phyloP scores from a whole-genome alignment of 1,284 basidiomycete genomes.

The Moniliophthora roreri region DNA sequence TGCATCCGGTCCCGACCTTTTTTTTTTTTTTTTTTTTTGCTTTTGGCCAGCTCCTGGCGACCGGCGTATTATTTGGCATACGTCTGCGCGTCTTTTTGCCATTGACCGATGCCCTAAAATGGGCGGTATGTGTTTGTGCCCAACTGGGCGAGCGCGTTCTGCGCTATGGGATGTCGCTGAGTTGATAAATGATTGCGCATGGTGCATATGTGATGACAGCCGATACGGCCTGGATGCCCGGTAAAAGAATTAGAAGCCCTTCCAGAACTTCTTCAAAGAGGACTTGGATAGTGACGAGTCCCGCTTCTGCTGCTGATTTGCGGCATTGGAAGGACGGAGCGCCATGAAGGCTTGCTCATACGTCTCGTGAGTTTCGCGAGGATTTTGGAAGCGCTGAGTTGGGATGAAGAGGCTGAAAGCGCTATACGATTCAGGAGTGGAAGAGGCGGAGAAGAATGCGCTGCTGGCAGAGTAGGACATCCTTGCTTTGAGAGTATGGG shows the following conservation, averaged over 20 bases:
- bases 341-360: constrained; percentile 30
- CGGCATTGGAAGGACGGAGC: constrained; percentile 24
- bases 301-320: not conserved
- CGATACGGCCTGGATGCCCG: not conserved
- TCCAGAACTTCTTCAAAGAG: constrained; percentile 5
- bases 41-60: too few species aligned
- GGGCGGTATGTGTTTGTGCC: too few species aligned
- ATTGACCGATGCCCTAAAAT: too few species aligned
- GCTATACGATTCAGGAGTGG: constrained; percentile 23
- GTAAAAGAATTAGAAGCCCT: not conserved
- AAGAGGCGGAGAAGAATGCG: constrained; percentile 19
- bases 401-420: constrained; percentile 21
- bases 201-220: not conserved
- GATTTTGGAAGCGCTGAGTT: constrained; percentile 11
- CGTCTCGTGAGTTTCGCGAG: constrained; percentile 20
- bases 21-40: too few species aligned
- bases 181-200: not conserved
- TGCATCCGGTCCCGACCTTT: too few species aligned
- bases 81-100: too few species aligned
- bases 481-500: not conserved
- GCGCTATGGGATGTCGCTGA: not conserved
- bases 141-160: too few species aligned
- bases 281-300: not conserved
- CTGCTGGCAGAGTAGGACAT: constrained; percentile 22
- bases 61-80: too few species aligned